phyloP scores from a whole-genome alignment of 805 yeast species.

The Kuraishia molischiana region DNA sequence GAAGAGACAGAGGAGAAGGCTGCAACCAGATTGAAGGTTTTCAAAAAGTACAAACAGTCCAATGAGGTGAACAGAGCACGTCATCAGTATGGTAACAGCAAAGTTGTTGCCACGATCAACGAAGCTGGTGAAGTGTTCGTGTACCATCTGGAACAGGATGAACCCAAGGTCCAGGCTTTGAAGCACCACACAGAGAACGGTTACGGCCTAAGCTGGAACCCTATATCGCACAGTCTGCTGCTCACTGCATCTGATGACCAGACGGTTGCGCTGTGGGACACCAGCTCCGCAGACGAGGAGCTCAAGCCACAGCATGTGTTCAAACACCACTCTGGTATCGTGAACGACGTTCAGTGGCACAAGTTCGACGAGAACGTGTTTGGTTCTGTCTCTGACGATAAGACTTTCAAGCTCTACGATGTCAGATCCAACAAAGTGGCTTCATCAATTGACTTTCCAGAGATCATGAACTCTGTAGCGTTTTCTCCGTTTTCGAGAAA shows the following conservation, averaged over 20 bases:
- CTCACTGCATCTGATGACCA: constrained; percentile 61
- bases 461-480: constrained; percentile 45
- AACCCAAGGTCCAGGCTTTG: constrained; percentile 20
- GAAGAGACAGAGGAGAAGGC: constrained; percentile 29
- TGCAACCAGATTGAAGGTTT: constrained; percentile 28
- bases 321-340: constrained; percentile 42
- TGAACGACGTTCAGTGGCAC: constrained; percentile 75
- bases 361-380: constrained; percentile 36
- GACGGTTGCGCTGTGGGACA: constrained; percentile 54
- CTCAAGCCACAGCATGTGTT: constrained; percentile 20
- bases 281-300: constrained; percentile 9
- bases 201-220: constrained; percentile 66
- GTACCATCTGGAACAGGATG: constrained; percentile 28
- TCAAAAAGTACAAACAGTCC: constrained; percentile 48
- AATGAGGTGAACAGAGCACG: constrained; percentile 70
- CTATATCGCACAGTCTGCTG: constrained; percentile 34
- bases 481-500: constrained; percentile 55
- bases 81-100: constrained; percentile 41
- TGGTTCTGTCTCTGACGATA: constrained; percentile 73
- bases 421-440: constrained; percentile 28
- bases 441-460: background rate
- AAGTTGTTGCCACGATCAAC: constrained; percentile 52
- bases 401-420: constrained; percentile 44
- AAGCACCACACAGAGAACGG: constrained; percentile 59
- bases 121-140: constrained; percentile 55